phyloP scores from a whole-genome alignment of 345 rosid species.

The Nephelium lappaceum region DNA sequence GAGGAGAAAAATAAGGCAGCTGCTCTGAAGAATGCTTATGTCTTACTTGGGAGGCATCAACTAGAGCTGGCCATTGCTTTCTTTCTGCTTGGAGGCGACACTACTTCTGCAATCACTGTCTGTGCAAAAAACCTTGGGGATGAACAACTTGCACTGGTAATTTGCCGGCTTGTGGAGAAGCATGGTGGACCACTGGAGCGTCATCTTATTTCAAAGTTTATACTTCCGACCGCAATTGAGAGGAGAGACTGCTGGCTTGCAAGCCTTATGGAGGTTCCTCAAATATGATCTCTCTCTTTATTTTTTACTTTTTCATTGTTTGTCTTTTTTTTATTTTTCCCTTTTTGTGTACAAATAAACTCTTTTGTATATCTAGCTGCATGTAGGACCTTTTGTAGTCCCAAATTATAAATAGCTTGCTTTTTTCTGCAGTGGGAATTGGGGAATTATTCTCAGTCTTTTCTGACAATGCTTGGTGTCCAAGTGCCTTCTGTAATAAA shows the following conservation, averaged over 20 bases:
- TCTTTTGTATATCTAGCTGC: not conserved
- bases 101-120: conserved; percentile 79
- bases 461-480: conserved; percentile 65
- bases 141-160: conserved; percentile 89
- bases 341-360: not conserved
- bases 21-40: conserved; percentile 94
- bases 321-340: conserved; percentile 17
- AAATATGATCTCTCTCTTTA: conserved; percentile 24
- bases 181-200: conserved; percentile 70
- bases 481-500: conserved; percentile 36
- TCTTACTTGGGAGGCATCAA: conserved; percentile 92
- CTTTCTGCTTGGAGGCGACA: conserved; percentile 94
- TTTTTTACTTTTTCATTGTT: not conserved
- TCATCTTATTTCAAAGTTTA: conserved; percentile 59
- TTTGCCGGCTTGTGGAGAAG: conserved; percentile 87
- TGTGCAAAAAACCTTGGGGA: conserved; percentile 88
- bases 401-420: conserved; percentile 19
- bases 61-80: conserved; percentile 86
- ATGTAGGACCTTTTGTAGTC: not conserved
- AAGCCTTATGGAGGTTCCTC: conserved; percentile 77
- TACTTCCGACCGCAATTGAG: conserved; percentile 76
- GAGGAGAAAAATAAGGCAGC: conserved; percentile 94
- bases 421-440: conserved; percentile 81
- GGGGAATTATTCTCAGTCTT: conserved; percentile 69
- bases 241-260: conserved; percentile 83